phyloP scores from a whole-genome alignment of 768 basidiomycete genomes.

The Psilocybe subaeruginosa region DNA sequence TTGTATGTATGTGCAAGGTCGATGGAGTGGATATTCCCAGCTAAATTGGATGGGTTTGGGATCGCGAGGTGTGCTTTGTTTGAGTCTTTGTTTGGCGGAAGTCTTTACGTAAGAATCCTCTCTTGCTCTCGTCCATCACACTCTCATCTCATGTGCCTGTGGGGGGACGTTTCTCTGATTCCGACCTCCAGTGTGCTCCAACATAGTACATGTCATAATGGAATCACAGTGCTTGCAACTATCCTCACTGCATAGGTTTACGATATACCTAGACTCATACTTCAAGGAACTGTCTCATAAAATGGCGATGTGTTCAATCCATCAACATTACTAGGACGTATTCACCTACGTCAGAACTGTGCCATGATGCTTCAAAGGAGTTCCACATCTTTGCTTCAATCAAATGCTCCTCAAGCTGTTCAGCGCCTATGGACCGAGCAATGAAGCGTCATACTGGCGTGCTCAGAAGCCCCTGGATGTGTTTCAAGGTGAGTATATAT shows the following conservation, averaged over 20 bases:
- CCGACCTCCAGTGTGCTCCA: not conserved
- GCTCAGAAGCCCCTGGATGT: not conserved
- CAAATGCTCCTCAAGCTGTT: too few relatives aligned
- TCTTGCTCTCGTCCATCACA: not conserved
- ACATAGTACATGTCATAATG: not conserved
- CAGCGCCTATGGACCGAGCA: too few relatives aligned
- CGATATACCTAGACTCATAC: not conserved
- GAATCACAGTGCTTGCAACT: not conserved
- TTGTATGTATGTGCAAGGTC: conserved; percentile 23
- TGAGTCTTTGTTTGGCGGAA: conserved; percentile 42
- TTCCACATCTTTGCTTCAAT: too few relatives aligned
- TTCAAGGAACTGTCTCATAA: too few relatives aligned
- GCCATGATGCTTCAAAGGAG: too few relatives aligned
- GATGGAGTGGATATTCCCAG: conserved; percentile 30
- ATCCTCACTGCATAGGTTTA: not conserved
- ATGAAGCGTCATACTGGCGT: not conserved
- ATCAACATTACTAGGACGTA: too few relatives aligned
- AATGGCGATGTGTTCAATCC: too few relatives aligned
- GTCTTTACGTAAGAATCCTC: conserved; percentile 10
- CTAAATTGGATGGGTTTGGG: conserved; percentile 30
- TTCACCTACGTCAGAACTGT: not conserved
- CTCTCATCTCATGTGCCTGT: not conserved
- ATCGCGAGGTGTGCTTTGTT: conserved; percentile 38
- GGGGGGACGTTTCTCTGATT: not conserved
- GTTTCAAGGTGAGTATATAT: not conserved